Base-by-base conservation (phyloP, 2,329 filamentous ascomycete species). In the Epicoccum sorghinum region DNA sequence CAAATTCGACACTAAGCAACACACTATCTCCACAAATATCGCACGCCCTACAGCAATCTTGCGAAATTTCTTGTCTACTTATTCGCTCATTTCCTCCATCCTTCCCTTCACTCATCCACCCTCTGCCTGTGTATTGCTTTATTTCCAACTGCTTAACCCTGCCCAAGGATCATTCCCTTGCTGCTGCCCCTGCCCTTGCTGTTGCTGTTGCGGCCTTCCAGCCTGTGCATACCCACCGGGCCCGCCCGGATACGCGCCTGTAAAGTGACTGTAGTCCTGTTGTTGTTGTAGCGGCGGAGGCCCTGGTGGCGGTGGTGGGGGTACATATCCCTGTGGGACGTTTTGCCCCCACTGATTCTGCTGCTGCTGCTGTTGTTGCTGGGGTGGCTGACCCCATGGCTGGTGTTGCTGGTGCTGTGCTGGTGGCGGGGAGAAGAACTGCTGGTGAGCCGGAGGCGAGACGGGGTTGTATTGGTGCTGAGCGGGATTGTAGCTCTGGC, bases 111-210 rank as follows among this genome's bases (percentile, higher is more conserved):
- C 27, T 29, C 4, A 7, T 9, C 27, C 27, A 3, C 18, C 18
- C 18, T 18, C 18, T n/a, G n/a, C n/a, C 18, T 18, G 18, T 18
- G 3, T 18, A 18, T 3, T 18, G 18, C 18, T 18, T 58, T 46
- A 89, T 71, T 88, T 89, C 87, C 87, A 90, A 40, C 82, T 83
- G 75, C 83, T 88, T 62, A 91, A 72, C 4, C 87, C 88, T 13
- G 87, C 86, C 87, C 87, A 91, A 7, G 87, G 88, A 78, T 91
- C 86, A 44, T 57, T 63, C 57, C 74, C 70, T 60, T 77, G 75
- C 29, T 56, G 49, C 32, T 73, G 71, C 53, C 69, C 69, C 27
- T 29, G 27, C 27, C 9, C 67, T 52, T 76, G 77, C 41, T 74
- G 73, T 48, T 76, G 74, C 30, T 71, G 70, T 52, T 68, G 67